Evolutionary conservation across 257 asterid genomes (phyloP).

Genomic region (Scutellaria baicalensis): DNA sequence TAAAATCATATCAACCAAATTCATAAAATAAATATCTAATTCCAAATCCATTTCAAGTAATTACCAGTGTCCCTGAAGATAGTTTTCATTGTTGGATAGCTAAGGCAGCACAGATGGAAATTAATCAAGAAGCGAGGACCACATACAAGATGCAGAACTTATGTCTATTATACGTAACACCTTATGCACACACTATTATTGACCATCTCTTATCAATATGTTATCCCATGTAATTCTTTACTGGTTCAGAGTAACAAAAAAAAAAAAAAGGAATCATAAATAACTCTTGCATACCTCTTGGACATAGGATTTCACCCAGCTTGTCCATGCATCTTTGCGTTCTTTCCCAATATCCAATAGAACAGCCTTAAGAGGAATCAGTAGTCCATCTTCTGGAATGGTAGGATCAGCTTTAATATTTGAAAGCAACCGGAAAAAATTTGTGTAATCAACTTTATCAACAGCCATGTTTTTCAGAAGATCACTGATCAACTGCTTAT

Average conservation of each 20-base stretch:
- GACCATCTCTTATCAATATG: not conserved
- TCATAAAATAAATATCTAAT: too few relatives aligned
- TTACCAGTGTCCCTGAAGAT: too few relatives aligned
- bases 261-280: not conserved
- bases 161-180: too few relatives aligned
- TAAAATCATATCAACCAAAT: too few relatives aligned
- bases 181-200: not conserved
- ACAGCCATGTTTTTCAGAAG: conserved; percentile 95
- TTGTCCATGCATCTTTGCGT: conserved; percentile 90
- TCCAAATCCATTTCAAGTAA: too few relatives aligned
- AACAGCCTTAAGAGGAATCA: conserved; percentile 83
- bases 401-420: conserved; percentile 70
- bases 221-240: not conserved
- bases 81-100: too few relatives aligned
- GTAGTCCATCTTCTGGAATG: conserved; percentile 53
- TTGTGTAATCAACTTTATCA: conserved; percentile 98
- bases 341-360: conserved; percentile 93
- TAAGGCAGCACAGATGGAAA: too few relatives aligned
- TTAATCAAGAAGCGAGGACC: too few relatives aligned
- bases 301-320: conserved; percentile 76
- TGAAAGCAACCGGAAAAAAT: conserved; percentile 88
- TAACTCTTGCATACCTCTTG: conserved; percentile 55
- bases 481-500: conserved; percentile 76
- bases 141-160: too few relatives aligned
- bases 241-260: not conserved